phyloP scores from a whole-genome alignment of 768 basidiomycete genomes.

The Asterophora lycoperdoides region DNA sequence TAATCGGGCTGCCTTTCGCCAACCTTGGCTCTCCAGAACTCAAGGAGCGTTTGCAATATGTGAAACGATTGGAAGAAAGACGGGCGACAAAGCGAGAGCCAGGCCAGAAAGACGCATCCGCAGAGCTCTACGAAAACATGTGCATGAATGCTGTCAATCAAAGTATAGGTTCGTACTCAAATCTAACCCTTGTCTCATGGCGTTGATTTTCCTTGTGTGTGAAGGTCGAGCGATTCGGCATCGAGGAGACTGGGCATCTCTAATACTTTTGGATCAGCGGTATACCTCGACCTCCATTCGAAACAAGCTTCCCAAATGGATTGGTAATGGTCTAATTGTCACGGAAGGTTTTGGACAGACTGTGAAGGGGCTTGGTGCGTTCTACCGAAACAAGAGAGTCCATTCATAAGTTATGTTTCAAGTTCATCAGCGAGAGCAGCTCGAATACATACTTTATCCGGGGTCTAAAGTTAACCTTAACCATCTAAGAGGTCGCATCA shows the following conservation, averaged over 20 bases:
- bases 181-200: not conserved
- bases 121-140: slow-evolving; percentile 87
- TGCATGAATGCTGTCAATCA: slow-evolving; percentile 97
- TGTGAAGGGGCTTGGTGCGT: slow-evolving; percentile 61
- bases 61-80: slow-evolving; percentile 55
- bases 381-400: slow-evolving; percentile 56
- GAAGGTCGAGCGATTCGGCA: slow-evolving; percentile 92
- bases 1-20: slow-evolving; percentile 90
- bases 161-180: slow-evolving; percentile 70
- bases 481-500: no score
- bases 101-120: slow-evolving; percentile 60
- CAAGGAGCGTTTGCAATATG: slow-evolving; percentile 87
- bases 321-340: slow-evolving; percentile 56
- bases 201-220: not conserved
- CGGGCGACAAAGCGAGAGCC: slow-evolving; percentile 26
- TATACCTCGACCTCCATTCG: slow-evolving; percentile 68
- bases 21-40: slow-evolving; percentile 90
- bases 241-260: slow-evolving; percentile 84
- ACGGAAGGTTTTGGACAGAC: slow-evolving; percentile 68
- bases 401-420: no score
- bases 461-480: no score
- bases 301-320: slow-evolving; percentile 88
- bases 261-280: slow-evolving; percentile 82
- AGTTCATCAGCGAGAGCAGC: no score
- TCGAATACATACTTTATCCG: no score